Conservation (phyloP, 441 rosid genomes). For the Geranium incanum region DNA sequence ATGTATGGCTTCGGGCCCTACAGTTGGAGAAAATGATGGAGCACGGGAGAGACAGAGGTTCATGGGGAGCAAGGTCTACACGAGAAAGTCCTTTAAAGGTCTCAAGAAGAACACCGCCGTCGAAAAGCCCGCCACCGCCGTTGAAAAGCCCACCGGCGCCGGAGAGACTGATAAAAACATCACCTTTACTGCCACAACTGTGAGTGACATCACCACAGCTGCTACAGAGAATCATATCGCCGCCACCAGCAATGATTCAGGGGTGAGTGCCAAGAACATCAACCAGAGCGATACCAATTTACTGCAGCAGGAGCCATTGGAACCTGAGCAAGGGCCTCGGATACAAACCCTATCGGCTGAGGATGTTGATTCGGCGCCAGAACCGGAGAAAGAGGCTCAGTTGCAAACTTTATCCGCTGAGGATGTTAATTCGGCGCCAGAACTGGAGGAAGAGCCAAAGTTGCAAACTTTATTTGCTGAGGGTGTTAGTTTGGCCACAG, state of each 20-base stretch:
- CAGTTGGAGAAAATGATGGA: conserved; percentile 53
- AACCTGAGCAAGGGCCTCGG: no score
- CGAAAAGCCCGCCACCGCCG: background rate
- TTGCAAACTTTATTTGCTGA: no score
- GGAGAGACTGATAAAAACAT: background rate
- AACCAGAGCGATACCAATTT: conserved; percentile 16
- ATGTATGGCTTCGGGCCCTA: conserved; percentile 93
- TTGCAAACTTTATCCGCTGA: no score
- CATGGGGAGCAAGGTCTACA: conserved; percentile 59
- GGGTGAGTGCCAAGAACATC: background rate
- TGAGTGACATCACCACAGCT: background rate
- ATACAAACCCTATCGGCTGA: no score
- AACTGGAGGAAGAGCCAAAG: no score
- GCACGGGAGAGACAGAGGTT: conserved; percentile 56
- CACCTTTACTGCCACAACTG: background rate
- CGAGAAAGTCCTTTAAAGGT: conserved; percentile 62
- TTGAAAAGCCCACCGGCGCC: background rate
- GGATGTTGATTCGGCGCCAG: no score
- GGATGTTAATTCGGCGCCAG: no score
- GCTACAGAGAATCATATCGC: background rate
- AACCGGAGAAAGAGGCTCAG: no score
- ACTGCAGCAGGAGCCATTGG: conserved; percentile 2
- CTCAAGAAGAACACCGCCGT: conserved; percentile 27
- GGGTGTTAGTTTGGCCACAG: no score
- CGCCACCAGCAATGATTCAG: background rate